Percentiles rank a stretch among this genome's conserved stretches.
Evolutionary conservation across 495 filamentous ascomycete species (phyloP).

Genomic region (Penicillium paxilli): DNA sequence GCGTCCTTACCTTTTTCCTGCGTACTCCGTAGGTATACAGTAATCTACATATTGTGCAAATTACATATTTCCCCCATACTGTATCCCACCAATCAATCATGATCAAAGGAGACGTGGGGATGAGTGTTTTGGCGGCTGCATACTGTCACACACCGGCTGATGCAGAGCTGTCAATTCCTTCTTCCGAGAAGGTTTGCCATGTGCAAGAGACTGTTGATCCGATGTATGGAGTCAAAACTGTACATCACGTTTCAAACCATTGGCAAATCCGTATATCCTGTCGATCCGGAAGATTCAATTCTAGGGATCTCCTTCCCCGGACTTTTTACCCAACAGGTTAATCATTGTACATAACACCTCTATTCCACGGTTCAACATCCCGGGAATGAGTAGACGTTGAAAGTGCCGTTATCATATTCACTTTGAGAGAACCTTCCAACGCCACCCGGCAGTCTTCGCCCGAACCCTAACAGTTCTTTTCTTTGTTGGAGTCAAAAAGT

Average conservation of each 20-base stretch:
- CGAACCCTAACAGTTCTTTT: background rate
- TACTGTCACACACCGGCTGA: slow-evolving; percentile 3
- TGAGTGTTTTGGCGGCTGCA: slow-evolving; percentile 1
- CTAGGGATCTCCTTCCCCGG: background rate
- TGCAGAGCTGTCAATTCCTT: slow-evolving; percentile 3
- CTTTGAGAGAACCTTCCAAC: background rate
- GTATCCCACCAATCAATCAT: background rate
- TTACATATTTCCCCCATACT: too few species aligned
- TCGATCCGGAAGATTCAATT: background rate
- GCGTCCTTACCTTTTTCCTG: background rate
- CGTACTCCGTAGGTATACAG: too few species aligned
- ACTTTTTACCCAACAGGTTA: background rate
- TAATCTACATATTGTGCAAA: too few species aligned
- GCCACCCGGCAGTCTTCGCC: background rate
- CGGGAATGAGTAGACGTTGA: background rate
- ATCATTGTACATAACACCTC: background rate
- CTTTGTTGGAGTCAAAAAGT: background rate
- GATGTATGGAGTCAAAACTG: too few species aligned
- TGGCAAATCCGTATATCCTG: background rate
- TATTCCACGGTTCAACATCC: background rate
- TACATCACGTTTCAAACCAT: background rate
- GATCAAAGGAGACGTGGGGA: background rate
- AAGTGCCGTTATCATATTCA: background rate
- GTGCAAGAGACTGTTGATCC: too few species aligned
- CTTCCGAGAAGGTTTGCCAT: background rate